Conservation (phyloP, 768 basidiomycete species). For the Pilatotrama ljubarskyi region DNA sequence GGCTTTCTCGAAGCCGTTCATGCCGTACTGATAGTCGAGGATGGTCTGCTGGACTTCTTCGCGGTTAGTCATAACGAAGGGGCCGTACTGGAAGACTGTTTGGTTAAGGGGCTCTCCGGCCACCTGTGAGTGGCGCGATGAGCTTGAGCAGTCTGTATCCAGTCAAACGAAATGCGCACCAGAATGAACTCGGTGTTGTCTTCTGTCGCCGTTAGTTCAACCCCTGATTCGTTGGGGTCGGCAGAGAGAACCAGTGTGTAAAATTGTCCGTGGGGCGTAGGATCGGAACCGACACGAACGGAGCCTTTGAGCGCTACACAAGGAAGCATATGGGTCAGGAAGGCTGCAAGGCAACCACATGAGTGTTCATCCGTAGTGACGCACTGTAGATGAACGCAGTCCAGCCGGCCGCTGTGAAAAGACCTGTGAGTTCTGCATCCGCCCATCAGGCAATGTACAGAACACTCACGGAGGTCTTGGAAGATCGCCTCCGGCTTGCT, state of each 20-base stretch:
- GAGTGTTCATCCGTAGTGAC: constrained; percentile 26
- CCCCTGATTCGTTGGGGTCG: constrained; percentile 60
- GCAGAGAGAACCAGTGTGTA: constrained; percentile 85
- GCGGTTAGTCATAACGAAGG: constrained; percentile 82
- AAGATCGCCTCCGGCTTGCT: constrained; percentile 63
- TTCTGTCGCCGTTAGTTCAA: constrained; percentile 56
- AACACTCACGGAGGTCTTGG: constrained; percentile 74
- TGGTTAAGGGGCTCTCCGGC: constrained; percentile 91
- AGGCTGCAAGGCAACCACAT: not conserved
- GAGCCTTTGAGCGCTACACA: constrained; percentile 63
- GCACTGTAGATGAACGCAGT: constrained; percentile 84
- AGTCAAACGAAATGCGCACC: constrained; percentile 39
- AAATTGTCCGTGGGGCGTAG: constrained; percentile 52
- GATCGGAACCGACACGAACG: constrained; percentile 57
- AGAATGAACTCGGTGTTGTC: constrained; percentile 75
- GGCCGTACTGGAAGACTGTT: constrained; percentile 82
- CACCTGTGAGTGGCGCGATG: constrained; percentile 42
- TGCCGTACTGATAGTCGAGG: constrained; percentile 72
- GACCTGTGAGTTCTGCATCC: not conserved
- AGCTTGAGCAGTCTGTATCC: not conserved
- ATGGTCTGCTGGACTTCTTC: constrained; percentile 84
- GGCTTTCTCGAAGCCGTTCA: constrained; percentile 91
- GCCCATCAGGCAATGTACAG: not conserved
- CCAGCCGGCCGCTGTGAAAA: constrained; percentile 71
- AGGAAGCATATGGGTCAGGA: not conserved